Evolutionary conservation across 768 basidiomycete genomes (phyloP).

Genomic region (Agaricus blazei): DNA sequence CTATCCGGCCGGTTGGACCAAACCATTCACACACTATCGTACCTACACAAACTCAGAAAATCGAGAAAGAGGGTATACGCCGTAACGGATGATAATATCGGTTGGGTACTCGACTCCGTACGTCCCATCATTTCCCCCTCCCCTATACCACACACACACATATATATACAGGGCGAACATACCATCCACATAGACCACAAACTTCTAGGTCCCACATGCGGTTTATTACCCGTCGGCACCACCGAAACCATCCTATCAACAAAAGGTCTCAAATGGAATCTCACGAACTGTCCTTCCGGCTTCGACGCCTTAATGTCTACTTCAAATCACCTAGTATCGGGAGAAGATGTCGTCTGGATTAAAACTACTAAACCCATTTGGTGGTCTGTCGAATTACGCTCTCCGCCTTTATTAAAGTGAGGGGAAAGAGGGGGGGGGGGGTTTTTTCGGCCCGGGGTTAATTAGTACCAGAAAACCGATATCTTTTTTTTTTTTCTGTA

Average conservation of each 20-base stretch:
- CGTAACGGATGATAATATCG: constrained; percentile 86
- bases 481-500: neutral
- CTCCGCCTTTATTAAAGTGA: constrained; percentile 11
- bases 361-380: constrained; percentile 80
- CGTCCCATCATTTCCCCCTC: constrained; percentile 15
- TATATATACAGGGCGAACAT: constrained; percentile 68
- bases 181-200: constrained; percentile 68
- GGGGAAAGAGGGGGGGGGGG: too few species aligned
- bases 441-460: too few species aligned
- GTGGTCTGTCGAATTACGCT: constrained; percentile 79
- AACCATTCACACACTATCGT: constrained; percentile 84
- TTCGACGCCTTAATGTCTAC: constrained; percentile 88
- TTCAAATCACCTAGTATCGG: constrained; percentile 83
- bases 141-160: neutral
- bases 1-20: constrained; percentile 92
- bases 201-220: constrained; percentile 83
- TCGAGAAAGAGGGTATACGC: constrained; percentile 58
- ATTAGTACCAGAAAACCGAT: neutral
- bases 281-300: constrained; percentile 63
- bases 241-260: constrained; percentile 76
- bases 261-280: constrained; percentile 83
- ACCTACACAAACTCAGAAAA: constrained; percentile 74
- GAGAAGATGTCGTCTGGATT: constrained; percentile 59
- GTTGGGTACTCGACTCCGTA: constrained; percentile 83
- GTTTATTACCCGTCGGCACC: constrained; percentile 88